Evolutionary conservation across 1,139 yeast genomes (phyloP).

Genomic region (Geotrichum bryndzae): DNA sequence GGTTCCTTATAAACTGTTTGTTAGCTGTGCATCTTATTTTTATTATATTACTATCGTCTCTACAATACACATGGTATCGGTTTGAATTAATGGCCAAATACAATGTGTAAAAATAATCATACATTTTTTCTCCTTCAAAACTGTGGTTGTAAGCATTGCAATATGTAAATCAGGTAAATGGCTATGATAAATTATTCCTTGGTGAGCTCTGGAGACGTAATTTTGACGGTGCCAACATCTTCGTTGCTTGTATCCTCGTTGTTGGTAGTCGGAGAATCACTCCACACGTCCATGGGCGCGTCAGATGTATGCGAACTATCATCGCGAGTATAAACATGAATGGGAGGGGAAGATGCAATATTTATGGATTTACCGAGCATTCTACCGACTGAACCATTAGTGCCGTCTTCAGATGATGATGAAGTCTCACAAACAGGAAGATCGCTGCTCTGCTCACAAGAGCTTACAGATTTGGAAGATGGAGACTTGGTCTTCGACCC

Average conservation of each 20-base stretch:
- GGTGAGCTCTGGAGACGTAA: slow-evolving; percentile 1
- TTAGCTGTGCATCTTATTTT: background rate
- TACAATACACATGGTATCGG: background rate
- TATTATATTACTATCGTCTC: background rate
- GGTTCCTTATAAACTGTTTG: background rate
- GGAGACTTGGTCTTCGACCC: background rate
- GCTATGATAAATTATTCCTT: background rate
- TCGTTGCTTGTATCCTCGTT: slow-evolving; percentile 5
- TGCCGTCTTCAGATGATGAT: background rate
- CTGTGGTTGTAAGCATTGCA: background rate
- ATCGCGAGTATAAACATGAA: background rate
- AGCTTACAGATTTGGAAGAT: background rate
- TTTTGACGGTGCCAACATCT: slow-evolving; percentile 11
- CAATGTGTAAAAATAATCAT: background rate
- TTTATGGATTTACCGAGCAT: background rate
- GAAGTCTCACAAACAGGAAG: background rate
- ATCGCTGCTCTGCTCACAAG: background rate
- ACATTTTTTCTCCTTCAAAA: background rate
- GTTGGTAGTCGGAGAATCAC: slow-evolving; percentile 7
- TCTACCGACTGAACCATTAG: background rate
- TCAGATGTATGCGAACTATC: background rate
- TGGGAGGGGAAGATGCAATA: slow-evolving; percentile 9
- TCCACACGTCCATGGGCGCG: slow-evolving; percentile 7
- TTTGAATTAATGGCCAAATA: background rate
- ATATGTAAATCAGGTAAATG: background rate